Evolutionary conservation across 352 stramenopile genomes (phyloP).

Genomic region (Phytophthora cryptogea): DNA sequence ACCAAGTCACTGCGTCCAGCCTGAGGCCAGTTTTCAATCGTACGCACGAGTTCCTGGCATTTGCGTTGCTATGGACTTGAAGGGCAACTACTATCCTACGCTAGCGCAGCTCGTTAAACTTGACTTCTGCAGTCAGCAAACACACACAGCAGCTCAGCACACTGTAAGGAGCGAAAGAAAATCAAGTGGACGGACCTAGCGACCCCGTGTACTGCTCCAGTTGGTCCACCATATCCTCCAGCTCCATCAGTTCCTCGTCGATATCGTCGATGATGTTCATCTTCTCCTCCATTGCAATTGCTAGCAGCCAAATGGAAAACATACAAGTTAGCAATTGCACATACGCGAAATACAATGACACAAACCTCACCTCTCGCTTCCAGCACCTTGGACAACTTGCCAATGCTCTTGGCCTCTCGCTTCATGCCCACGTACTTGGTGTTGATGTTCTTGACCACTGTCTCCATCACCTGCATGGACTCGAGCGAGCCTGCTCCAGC

Average conservation of each 20-base stretch:
- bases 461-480: conserved; percentile 72
- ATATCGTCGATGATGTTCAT: conserved; percentile 83
- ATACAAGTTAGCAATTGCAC: background rate
- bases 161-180: background rate
- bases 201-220: conserved; percentile 79
- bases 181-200: conserved; percentile 43
- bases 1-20: conserved; percentile 30
- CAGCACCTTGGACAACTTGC: conserved; percentile 68
- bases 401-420: conserved; percentile 56
- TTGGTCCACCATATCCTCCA: conserved; percentile 90
- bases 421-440: conserved; percentile 71
- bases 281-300: conserved; percentile 66
- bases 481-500: conserved; percentile 64
- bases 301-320: conserved; percentile 22
- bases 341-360: background rate
- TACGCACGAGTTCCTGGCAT: background rate
- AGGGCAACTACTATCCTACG: background rate
- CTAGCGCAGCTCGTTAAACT: conserved; percentile 60
- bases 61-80: background rate
- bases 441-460: conserved; percentile 63
- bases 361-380: conserved; percentile 60
- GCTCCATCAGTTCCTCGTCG: conserved; percentile 81
- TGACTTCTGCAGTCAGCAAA: conserved; percentile 51
- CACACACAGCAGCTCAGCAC: conserved; percentile 11
- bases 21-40: too few relatives aligned